Percentiles rank a stretch among this genome's conserved stretches.
Evolutionary conservation across 768 basidiomycete species (phyloP).

Genomic region (Symmetrospora coprosmae): DNA sequence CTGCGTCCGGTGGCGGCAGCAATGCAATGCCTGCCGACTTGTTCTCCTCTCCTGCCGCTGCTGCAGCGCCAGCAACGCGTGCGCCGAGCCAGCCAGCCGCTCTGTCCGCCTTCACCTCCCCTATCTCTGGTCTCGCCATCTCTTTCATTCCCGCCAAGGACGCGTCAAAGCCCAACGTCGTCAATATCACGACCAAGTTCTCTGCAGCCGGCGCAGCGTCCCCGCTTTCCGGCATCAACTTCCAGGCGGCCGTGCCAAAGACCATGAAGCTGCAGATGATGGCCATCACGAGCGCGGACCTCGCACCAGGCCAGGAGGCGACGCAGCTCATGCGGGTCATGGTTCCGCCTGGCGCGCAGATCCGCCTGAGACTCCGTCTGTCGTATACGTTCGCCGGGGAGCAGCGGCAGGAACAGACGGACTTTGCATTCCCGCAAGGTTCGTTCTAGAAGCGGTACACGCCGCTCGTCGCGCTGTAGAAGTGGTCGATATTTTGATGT

Average conservation of each 20-base stretch:
- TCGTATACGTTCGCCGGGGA: slow-evolving; percentile 57
- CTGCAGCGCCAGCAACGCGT: slow-evolving; percentile 32
- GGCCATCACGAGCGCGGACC: slow-evolving; percentile 76
- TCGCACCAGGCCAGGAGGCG: slow-evolving; percentile 63
- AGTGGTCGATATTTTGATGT: no score
- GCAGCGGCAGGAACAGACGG: slow-evolving; percentile 74
- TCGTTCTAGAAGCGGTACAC: slow-evolving; percentile 7
- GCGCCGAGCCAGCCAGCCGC: slow-evolving; percentile 42
- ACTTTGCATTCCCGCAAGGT: slow-evolving; percentile 41
- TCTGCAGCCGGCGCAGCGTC: slow-evolving; percentile 47
- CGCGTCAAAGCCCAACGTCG: slow-evolving; percentile 63
- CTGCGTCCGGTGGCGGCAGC: slow-evolving; percentile 38
- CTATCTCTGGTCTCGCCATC: slow-evolving; percentile 76
- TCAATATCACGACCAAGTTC: slow-evolving; percentile 81
- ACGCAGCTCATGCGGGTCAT: slow-evolving; percentile 91
- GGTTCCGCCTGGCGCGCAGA: slow-evolving; percentile 50
- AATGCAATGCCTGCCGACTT: slow-evolving; percentile 33
- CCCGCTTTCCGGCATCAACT: slow-evolving; percentile 55
- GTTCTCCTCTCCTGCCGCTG: slow-evolving; percentile 27
- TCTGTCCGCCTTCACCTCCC: slow-evolving; percentile 70
- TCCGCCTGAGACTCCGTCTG: slow-evolving; percentile 75
- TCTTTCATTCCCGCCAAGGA: slow-evolving; percentile 78
- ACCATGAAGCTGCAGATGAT: slow-evolving; percentile 96
- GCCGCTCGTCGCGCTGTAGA: no score
- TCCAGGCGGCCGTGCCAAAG: slow-evolving; percentile 96